These are phyloP conservation scores for Metarhizium album DNA, from an alignment of 2,329 filamentous ascomycete genomes.

Conservation along the genomic window DNA sequence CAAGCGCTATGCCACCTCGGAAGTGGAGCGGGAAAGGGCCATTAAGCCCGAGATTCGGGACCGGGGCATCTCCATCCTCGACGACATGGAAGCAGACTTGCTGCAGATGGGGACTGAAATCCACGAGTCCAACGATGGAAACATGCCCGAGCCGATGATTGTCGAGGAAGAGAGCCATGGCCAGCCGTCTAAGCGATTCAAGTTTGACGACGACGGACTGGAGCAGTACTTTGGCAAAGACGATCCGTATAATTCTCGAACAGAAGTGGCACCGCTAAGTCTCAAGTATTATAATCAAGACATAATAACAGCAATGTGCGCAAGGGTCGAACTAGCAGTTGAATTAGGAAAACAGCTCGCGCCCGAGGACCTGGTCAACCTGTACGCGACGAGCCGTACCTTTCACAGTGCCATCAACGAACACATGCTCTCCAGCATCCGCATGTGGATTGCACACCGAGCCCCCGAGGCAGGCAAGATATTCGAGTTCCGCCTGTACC, in stretches of 20 bases:
- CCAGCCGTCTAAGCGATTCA: conserved; percentile 15
- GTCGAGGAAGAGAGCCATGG: conserved; percentile 9
- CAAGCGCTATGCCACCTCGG: conserved; percentile 10
- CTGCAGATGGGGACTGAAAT: background rate
- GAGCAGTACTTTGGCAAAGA: conserved; percentile 18
- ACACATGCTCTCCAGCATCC: conserved; percentile 48
- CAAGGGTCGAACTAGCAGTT: conserved; percentile 40
- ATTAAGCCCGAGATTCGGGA: conserved; percentile 2
- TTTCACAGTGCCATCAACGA: conserved; percentile 51
- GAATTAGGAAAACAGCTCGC: conserved; percentile 43
- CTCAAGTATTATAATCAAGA: conserved; percentile 23
- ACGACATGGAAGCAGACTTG: conserved; percentile 9
- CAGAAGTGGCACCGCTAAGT: background rate
- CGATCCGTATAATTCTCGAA: conserved; percentile 17
- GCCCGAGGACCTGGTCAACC: conserved; percentile 45
- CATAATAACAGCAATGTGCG: conserved; percentile 32
- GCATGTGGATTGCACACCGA: conserved; percentile 40
- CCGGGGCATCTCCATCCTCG: conserved; percentile 6
- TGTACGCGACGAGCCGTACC: conserved; percentile 53
- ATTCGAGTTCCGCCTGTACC: conserved; percentile 53
- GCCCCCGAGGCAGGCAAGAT: conserved; percentile 44
- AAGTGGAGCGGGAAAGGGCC: conserved; percentile 8
- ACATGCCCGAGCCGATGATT: conserved; percentile 4
- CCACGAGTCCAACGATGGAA: conserved; percentile 1
- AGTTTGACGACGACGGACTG: conserved; percentile 17